These are phyloP conservation scores for Salisapilia sapeloensis DNA, from an alignment of 352 stramenopile genomes.

Conservation along the genomic window DNA sequence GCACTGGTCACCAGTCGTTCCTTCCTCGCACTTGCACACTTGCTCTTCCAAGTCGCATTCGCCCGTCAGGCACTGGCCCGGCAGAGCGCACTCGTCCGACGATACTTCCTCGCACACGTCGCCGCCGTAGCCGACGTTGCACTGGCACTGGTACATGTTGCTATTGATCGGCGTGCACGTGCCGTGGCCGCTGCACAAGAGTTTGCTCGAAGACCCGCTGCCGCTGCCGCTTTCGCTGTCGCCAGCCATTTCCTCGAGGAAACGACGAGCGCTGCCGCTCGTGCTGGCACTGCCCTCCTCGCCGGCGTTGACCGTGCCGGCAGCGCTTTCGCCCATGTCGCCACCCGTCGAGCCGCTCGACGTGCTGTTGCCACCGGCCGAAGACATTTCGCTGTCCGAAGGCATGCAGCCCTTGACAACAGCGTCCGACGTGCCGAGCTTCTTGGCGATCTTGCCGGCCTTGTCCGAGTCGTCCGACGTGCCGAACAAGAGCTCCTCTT, in stretches of 20 bases:
- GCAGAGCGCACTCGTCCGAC: slow-evolving; percentile 59
- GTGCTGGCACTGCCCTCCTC: slow-evolving; percentile 2
- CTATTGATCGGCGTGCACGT: slow-evolving; percentile 25
- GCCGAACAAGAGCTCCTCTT: slow-evolving; percentile 32
- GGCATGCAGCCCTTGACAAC: slow-evolving; percentile 26
- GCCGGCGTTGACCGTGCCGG: slow-evolving; percentile 8
- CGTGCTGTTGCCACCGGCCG: slow-evolving; percentile 13
- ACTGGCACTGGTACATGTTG: slow-evolving; percentile 44
- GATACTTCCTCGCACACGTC: slow-evolving; percentile 32
- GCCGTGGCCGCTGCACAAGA: slow-evolving; percentile 44
- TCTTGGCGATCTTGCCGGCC: slow-evolving; percentile 25
- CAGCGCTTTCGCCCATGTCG: slow-evolving; percentile 2
- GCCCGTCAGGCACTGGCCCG: slow-evolving; percentile 44
- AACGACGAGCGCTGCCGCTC: slow-evolving; percentile 3
- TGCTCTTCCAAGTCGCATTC: slow-evolving; percentile 55
- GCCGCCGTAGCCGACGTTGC: slow-evolving; percentile 57
- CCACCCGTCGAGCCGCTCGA: slow-evolving; percentile 8
- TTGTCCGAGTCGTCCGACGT: slow-evolving; percentile 16
- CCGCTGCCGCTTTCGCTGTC: slow-evolving; percentile 2
- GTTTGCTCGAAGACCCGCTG: background rate
- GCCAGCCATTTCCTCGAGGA: slow-evolving; percentile 3
- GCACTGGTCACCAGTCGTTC: slow-evolving; percentile 53
- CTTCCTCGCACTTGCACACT: slow-evolving; percentile 34
- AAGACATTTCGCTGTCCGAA: slow-evolving; percentile 10
- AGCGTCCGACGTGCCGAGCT: slow-evolving; percentile 20